Evolutionary conservation across 768 basidiomycete genomes (phyloP).

Genomic region (Lanmaoa rubissima): DNA sequence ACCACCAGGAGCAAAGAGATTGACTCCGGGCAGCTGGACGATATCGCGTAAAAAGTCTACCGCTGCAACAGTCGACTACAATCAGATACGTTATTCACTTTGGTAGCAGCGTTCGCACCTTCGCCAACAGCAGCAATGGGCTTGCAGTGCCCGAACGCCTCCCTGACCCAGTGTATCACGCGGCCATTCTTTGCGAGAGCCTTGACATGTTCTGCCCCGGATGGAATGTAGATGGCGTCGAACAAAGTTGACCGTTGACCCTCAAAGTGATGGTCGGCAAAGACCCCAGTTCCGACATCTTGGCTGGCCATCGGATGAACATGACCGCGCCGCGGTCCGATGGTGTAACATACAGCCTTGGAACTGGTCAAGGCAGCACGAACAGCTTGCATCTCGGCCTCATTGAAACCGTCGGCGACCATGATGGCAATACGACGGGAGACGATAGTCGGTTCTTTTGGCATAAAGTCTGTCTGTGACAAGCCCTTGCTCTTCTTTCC

Average conservation of each 20-base stretch:
- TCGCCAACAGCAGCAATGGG: conserved; percentile 75
- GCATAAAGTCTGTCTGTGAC: conserved; percentile 56
- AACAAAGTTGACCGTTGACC: conserved; percentile 81
- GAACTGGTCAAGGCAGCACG: conserved; percentile 50
- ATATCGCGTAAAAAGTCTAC: conserved; percentile 47
- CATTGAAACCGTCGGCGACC: conserved; percentile 72
- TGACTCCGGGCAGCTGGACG: conserved; percentile 45
- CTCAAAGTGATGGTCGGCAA: conserved; percentile 72
- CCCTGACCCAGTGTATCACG: conserved; percentile 76
- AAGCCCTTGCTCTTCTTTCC: conserved; percentile 54
- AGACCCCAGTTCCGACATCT: conserved; percentile 32
- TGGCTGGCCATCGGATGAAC: conserved; percentile 34
- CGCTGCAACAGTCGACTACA: conserved; percentile 32
- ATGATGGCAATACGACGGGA: conserved; percentile 76
- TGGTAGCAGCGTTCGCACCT: conserved; percentile 30
- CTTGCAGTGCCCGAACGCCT: conserved; percentile 87
- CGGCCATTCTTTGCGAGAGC: conserved; percentile 62
- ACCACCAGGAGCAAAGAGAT: conserved; percentile 34
- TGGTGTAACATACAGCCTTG: conserved; percentile 59
- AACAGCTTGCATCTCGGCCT: conserved; percentile 55
- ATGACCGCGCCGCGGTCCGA: conserved; percentile 66
- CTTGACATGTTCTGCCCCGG: conserved; percentile 61
- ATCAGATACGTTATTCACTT: not conserved
- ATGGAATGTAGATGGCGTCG: conserved; percentile 78
- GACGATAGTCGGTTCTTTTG: conserved; percentile 56